Conservation (phyloP, 1,284 basidiomycete species). For the Apiotrichum siamense region DNA sequence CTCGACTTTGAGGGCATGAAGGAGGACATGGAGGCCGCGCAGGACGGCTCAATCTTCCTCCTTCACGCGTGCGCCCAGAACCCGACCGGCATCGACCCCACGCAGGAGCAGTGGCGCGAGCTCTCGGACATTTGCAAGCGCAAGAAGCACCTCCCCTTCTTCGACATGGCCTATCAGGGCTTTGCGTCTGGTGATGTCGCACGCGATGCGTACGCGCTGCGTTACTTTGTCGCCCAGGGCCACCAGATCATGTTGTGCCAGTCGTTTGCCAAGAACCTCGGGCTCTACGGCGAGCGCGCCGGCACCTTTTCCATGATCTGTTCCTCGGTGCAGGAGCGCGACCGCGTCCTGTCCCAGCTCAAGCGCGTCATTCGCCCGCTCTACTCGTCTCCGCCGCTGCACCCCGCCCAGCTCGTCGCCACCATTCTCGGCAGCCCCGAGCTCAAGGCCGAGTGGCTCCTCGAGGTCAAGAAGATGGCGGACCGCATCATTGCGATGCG, state of each 20-base stretch:
- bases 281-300: slow-evolving; percentile 93
- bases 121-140: slow-evolving; percentile 75
- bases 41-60: slow-evolving; percentile 51
- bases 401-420: slow-evolving; percentile 86
- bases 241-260: slow-evolving; percentile 83
- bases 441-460: slow-evolving; percentile 79
- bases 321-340: slow-evolving; percentile 70
- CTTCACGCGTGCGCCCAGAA: slow-evolving; percentile 64
- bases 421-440: slow-evolving; percentile 69
- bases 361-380: slow-evolving; percentile 95
- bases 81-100: slow-evolving; percentile 96
- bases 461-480: slow-evolving; percentile 90
- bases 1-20: slow-evolving; percentile 89
- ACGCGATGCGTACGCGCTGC: slow-evolving; percentile 89
- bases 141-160: slow-evolving; percentile 55
- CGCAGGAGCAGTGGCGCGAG: slow-evolving; percentile 85
- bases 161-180: slow-evolving; percentile 81
- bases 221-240: slow-evolving; percentile 84
- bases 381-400: slow-evolving; percentile 96
- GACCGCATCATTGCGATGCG: slow-evolving; percentile 95
- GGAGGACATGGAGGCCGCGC: slow-evolving; percentile 62
- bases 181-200: slow-evolving; percentile 85
- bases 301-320: slow-evolving; percentile 84
- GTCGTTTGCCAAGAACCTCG: slow-evolving; percentile 99
- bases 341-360: slow-evolving; percentile 81